Evolutionary conservation across 2,329 filamentous ascomycete species (phyloP), one percentile per base, ranked within the genome.

Genomic region (Cyanodermella asteris): DNA sequence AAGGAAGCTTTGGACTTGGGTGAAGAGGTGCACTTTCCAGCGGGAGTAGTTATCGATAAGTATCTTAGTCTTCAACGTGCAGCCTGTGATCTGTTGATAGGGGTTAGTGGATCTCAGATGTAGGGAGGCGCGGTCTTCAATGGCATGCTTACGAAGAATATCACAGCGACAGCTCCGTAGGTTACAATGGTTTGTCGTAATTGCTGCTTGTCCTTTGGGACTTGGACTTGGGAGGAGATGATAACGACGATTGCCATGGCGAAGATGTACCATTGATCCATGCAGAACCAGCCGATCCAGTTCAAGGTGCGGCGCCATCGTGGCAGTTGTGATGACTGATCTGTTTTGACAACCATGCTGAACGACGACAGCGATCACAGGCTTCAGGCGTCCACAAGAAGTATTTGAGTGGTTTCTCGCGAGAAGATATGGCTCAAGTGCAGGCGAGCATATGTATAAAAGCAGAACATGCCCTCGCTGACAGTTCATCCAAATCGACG

Each of bases 61-160:
- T 36, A 74, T 64, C 17, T 56, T 51, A 0, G 63, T 65, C 6
- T 69, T 58, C 11, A 78, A 61, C 25, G 72, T 73, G 36, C 75
- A 57, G 4, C 72, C 72, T 28, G 70, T 75, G 34, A 76, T n/a
- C n/a, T n/a, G n/a, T n/a, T n/a, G n/a, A n/a, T n/a, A 57, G n/a
- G n/a, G n/a, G n/a, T n/a, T n/a, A n/a, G n/a, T n/a, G n/a, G n/a
- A n/a, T n/a, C n/a, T n/a, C n/a, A n/a, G n/a, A n/a, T n/a, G n/a
- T n/a, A n/a, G n/a, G n/a, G n/a, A n/a, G n/a, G n/a, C n/a, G n/a
- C n/a, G n/a, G n/a, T n/a, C n/a, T n/a, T n/a, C n/a, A n/a, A n/a
- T n/a, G n/a, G n/a, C n/a, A n/a, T n/a, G n/a, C n/a, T n/a, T n/a
- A n/a, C 20, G 28, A 77, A 52, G 43, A 78, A 78, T 36, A 77